A percentile compares a stretch with the other conserved stretches of the same genome.
These are phyloP conservation scores for Eucalyptus camaldulensis DNA, from an alignment of 345 rosid species.

Conservation along the genomic window DNA sequence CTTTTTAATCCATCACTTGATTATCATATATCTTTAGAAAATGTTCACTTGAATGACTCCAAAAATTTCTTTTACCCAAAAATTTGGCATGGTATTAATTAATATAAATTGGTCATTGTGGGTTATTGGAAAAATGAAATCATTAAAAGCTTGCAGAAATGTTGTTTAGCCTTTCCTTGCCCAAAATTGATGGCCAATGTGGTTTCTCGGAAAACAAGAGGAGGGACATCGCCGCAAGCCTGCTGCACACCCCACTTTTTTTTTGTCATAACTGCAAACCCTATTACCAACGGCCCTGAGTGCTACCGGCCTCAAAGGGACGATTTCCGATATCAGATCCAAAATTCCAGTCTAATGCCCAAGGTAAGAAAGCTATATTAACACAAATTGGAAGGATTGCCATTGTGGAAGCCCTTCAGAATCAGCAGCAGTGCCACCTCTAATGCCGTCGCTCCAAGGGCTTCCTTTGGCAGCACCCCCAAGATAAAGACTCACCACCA, in stretches of 20 bases:
- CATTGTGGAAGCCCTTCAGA: neutral
- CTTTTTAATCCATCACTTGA: neutral
- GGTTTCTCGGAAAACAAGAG: neutral
- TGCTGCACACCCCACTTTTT: neutral
- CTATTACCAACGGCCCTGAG: too few relatives aligned
- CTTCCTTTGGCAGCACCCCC: neutral
- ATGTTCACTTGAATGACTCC: neutral
- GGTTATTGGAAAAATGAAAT: neutral
- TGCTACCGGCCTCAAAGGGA: too few relatives aligned
- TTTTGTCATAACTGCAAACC: neutral
- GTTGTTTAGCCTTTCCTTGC: neutral
- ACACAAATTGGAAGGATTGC: neutral
- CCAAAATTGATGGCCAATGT: neutral
- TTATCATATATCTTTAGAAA: neutral
- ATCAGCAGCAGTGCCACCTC: neutral
- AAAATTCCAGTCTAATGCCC: neutral
- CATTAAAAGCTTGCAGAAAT: neutral
- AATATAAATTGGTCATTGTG: neutral
- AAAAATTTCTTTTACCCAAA: neutral
- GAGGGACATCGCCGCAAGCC: neutral
- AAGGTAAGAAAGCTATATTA: neutral
- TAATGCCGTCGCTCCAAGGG: neutral
- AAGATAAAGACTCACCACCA: neutral
- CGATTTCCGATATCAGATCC: neutral
- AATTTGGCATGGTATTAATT: neutral